phyloP scores from a whole-genome alignment of 2,329 filamentous ascomycete species.

The Dothistroma septosporum region DNA sequence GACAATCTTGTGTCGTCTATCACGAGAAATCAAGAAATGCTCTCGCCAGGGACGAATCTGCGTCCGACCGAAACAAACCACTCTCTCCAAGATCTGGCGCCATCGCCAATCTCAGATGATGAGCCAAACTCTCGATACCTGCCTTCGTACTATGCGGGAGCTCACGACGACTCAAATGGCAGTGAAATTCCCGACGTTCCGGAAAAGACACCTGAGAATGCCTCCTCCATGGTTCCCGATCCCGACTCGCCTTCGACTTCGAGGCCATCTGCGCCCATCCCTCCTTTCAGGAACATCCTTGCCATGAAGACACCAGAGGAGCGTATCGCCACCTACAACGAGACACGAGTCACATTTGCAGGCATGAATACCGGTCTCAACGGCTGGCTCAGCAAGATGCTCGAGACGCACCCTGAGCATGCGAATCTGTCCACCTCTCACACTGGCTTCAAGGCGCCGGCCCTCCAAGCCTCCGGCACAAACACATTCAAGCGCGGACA shows the following conservation, averaged over 20 bases:
- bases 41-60: constrained; percentile 16
- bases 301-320: constrained; percentile 61
- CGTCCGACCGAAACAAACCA: constrained; percentile 13
- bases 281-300: constrained; percentile 73
- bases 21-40: constrained; percentile 20
- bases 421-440: constrained; percentile 37
- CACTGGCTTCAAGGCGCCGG: constrained; percentile 16
- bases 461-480: constrained; percentile 12
- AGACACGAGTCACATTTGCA: constrained; percentile 67
- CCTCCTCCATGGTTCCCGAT: constrained; percentile 9
- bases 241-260: constrained; percentile 7
- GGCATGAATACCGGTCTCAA: constrained; percentile 69
- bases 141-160: constrained; percentile 17
- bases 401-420: constrained; percentile 52
- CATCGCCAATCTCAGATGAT: constrained; percentile 25
- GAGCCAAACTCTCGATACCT: constrained; percentile 9
- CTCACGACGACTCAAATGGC: constrained; percentile 9
- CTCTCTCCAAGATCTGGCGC: constrained; percentile 18
- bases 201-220: constrained; percentile 10
- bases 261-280: constrained; percentile 38
- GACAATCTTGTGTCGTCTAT: constrained; percentile 18
- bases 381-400: constrained; percentile 52
- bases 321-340: constrained; percentile 69
- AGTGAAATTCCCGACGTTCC: constrained; percentile 9
- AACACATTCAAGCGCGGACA: constrained; percentile 14